Conservation (phyloP, 1,284 basidiomycete genomes). For the Amylostereum chailletii region DNA sequence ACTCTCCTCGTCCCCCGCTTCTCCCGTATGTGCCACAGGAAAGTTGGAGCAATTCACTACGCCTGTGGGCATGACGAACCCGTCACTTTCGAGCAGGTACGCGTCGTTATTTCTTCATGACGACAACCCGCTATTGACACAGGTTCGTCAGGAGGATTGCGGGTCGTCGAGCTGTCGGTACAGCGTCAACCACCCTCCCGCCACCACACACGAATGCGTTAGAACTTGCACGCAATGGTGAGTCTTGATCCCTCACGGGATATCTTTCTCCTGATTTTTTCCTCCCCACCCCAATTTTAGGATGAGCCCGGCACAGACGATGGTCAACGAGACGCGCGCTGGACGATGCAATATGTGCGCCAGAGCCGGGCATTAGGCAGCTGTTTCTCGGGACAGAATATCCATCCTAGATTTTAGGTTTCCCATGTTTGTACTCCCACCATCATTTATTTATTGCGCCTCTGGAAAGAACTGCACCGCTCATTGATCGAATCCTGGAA, state of each 20-base stretch:
- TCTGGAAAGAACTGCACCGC: too few species aligned
- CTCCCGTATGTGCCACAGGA: slow-evolving; percentile 11
- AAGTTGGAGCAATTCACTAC: neutral
- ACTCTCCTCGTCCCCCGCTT: neutral
- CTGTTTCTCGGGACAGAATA: neutral
- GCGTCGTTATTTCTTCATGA: neutral
- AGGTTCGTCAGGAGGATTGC: slow-evolving; percentile 8
- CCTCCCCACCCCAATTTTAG: slow-evolving; percentile 4
- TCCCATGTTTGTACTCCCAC: too few species aligned
- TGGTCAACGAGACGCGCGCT: slow-evolving; percentile 2
- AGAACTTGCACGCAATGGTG: slow-evolving; percentile 8
- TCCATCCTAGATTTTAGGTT: too few species aligned
- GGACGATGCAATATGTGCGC: neutral
- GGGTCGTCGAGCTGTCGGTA: slow-evolving; percentile 6
- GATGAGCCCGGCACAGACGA: slow-evolving; percentile 1
- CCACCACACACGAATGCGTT: slow-evolving; percentile 1
- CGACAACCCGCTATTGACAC: neutral
- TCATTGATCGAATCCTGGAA: too few species aligned
- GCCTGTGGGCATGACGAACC: slow-evolving; percentile 10
- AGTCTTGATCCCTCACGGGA: neutral
- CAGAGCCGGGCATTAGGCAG: neutral
- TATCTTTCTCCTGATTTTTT: neutral
- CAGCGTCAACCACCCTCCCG: slow-evolving; percentile 8
- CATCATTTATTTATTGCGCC: too few species aligned
- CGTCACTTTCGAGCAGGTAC: neutral